phyloP scores from a whole-genome alignment of 768 basidiomycete genomes.

The Lactarius psammicola region DNA sequence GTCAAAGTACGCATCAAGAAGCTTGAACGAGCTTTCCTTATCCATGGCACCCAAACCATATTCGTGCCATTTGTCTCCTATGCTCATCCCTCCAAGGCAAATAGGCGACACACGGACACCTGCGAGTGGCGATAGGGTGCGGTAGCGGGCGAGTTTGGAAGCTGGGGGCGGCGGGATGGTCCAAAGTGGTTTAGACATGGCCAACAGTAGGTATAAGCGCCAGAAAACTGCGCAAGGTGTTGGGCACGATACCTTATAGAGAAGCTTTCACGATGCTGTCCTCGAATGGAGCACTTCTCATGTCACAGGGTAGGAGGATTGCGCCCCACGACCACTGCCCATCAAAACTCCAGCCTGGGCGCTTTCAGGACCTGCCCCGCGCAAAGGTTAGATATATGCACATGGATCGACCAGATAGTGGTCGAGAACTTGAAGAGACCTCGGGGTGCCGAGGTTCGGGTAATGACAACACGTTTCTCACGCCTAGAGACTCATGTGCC shows the following conservation, averaged over 20 bases:
- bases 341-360: not conserved
- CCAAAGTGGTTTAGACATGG: not conserved
- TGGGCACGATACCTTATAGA: not conserved
- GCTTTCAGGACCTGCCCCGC: not conserved
- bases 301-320: not conserved
- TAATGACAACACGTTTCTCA: no score
- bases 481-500: no score
- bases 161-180: conserved; percentile 26
- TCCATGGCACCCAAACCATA: conserved; percentile 37
- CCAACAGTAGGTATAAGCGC: not conserved
- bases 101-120: conserved; percentile 41
- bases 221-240: no score
- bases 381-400: not conserved
- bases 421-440: no score
- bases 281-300: not conserved
- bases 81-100: conserved; percentile 40
- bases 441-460: no score
- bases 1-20: conserved; percentile 41
- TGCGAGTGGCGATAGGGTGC: conserved; percentile 38
- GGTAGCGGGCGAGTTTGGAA: conserved; percentile 35
- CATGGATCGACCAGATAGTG: no score
- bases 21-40: conserved; percentile 40
- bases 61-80: conserved; percentile 40
- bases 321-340: not conserved
- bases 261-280: not conserved